Evolutionary conservation across 768 basidiomycete genomes (phyloP).

Genomic region (Cystofilobasidium ferigula): DNA sequence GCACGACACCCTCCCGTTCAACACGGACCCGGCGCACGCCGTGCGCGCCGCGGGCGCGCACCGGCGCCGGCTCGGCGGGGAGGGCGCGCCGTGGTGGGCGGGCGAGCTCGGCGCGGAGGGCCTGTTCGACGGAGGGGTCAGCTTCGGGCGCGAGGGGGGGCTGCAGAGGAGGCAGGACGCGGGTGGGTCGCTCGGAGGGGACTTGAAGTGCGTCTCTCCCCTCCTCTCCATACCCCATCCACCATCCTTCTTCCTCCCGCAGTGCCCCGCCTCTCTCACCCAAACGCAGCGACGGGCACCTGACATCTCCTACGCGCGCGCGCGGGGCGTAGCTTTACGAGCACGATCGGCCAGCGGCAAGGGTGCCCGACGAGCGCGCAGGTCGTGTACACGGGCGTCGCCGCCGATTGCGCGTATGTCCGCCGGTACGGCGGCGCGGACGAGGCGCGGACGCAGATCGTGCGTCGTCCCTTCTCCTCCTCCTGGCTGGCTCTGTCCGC

Average conservation of each 20-base stretch:
- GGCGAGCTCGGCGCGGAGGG: background rate
- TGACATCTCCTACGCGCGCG: constrained; percentile 14
- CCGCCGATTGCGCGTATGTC: constrained; percentile 74
- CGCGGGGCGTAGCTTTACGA: constrained; percentile 50
- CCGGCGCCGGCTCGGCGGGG: background rate
- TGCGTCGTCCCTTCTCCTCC: background rate
- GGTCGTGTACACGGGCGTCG: constrained; percentile 61
- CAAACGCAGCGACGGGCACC: background rate
- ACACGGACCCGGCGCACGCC: constrained; percentile 47
- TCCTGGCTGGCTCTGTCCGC: background rate
- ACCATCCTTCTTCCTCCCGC: constrained; percentile 2
- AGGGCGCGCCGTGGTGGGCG: background rate
- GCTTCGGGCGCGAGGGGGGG: constrained; percentile 9
- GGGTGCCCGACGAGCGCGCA: constrained; percentile 66
- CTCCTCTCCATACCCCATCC: background rate
- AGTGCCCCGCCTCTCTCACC: background rate
- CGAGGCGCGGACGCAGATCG: constrained; percentile 3
- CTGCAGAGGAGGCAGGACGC: constrained; percentile 21
- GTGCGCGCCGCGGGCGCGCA: constrained; percentile 24
- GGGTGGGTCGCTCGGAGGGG: constrained; percentile 40
- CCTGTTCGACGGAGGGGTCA: background rate
- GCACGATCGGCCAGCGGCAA: constrained; percentile 53
- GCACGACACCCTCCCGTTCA: constrained; percentile 60
- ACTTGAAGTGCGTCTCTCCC: background rate
- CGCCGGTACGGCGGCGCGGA: constrained; percentile 18